Percentiles rank a stretch among this genome's conserved stretches.
Evolutionary conservation across 2,329 filamentous ascomycete species (phyloP).

Genomic region (Colletotrichum tropicicola): DNA sequence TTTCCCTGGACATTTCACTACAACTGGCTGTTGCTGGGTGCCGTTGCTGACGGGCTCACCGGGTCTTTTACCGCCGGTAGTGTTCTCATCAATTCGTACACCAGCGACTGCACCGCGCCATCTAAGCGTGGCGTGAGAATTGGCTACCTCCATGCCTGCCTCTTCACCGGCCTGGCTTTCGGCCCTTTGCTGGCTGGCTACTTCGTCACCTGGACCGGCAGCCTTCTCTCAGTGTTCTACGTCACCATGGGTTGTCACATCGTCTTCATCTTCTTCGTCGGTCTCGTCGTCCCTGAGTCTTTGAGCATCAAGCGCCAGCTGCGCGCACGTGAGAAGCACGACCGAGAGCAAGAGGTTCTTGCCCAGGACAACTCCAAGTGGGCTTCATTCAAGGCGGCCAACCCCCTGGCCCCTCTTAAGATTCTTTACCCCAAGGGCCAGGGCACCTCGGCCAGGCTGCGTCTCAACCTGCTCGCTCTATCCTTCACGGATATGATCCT

Average conservation of each 20-base stretch:
- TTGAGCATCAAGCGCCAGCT: conserved; percentile 77
- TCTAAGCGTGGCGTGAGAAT: conserved; percentile 84
- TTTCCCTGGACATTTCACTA: conserved; percentile 79
- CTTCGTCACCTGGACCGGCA: conserved; percentile 79
- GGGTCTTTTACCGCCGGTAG: conserved; percentile 90
- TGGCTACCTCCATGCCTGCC: conserved; percentile 87
- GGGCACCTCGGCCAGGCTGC: conserved; percentile 65
- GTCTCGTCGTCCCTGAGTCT: conserved; percentile 83
- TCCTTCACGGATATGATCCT: conserved; percentile 84
- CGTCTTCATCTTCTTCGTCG: conserved; percentile 77
- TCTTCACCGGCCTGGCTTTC: conserved; percentile 89
- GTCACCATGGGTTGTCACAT: conserved; percentile 77
- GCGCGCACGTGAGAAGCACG: conserved; percentile 75
- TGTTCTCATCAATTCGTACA: conserved; percentile 83
- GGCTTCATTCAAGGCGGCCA: conserved; percentile 50
- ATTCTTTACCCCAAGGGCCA: conserved; percentile 79
- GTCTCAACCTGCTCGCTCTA: conserved; percentile 84
- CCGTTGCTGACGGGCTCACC: conserved; percentile 81
- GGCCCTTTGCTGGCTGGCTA: conserved; percentile 86
- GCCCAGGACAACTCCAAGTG: conserved; percentile 26
- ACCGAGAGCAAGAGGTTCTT: conserved; percentile 52
- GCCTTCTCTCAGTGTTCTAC: conserved; percentile 86
- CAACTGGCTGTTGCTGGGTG: conserved; percentile 80
- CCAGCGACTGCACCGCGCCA: conserved; percentile 86
- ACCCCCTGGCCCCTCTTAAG: conserved; percentile 79